Evolutionary conservation across 148 eudicot species (phyloP), one percentile per base, ranked within the genome.

Genomic region (Dianthus caryophyllus): DNA sequence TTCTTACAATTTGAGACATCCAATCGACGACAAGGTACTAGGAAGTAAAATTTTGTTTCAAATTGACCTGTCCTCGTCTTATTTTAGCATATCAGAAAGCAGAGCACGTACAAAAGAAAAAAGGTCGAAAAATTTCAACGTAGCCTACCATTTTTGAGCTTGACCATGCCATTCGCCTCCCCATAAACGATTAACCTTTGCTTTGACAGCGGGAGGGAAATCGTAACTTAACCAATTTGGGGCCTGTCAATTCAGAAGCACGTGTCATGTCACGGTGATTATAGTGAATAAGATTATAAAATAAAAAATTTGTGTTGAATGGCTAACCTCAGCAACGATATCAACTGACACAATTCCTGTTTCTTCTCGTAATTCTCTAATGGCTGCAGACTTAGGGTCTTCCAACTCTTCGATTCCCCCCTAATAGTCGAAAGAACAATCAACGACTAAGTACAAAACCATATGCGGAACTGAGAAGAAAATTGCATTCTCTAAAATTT

Each of bases 151-250:
- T 67, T 93, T 93, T 67, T 93, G 98, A 65, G 96, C 95, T 73
- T 89, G 98, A 8, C 98, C 98, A 70, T 93, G 96, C 98, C 98
- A 93, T 89, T 89, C 96, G 24, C 97, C 96, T 65, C 95, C 88
- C 98, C 98, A 93, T 17, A 89, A 75, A 55, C 98, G 98, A 75
- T 88, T 93, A 62, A 93, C 96, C 80, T 93, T 93, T 49, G 98
- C 89, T 81, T 89, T 93, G 52, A 93, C 98, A 68, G 96, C 77
- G n/a, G 94, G 84, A 11, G 98, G 96, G 68, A 93, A 93, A 73
- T 89, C 98, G 68, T 87, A 87, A 27, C 95, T 89, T 83, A 93
- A 71, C 98, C 98, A 93, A 12, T 80, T 82, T 50, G 95, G 89
- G 30, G 87, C 98, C 96, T 93, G 84, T 62, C 47, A 57, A 63